Evolutionary conservation across 305 asterid genomes (phyloP).

Genomic region (Fraxinus floribunda): DNA sequence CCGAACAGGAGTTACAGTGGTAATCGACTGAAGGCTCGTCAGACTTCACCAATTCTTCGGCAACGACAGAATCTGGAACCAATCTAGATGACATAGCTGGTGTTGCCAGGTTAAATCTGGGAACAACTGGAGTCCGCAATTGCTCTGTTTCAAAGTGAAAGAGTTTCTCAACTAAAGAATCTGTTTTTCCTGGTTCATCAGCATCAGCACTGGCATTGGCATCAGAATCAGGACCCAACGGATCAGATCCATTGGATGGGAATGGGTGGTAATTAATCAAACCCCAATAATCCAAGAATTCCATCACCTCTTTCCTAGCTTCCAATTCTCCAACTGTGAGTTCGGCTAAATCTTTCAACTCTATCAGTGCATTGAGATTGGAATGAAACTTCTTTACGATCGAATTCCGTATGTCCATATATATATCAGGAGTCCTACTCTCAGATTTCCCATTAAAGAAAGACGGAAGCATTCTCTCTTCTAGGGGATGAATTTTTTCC

Average conservation of each 20-base stretch:
- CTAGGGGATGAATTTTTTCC: slow-evolving; percentile 77
- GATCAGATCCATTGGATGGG: slow-evolving; percentile 50
- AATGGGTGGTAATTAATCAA: slow-evolving; percentile 92
- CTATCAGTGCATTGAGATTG: slow-evolving; percentile 56
- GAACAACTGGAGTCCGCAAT: slow-evolving; percentile 52
- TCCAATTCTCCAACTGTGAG: slow-evolving; percentile 72
- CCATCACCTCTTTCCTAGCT: slow-evolving; percentile 89
- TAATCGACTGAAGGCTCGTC: slow-evolving; percentile 90
- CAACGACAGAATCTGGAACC: slow-evolving; percentile 66
- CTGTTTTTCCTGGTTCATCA: slow-evolving; percentile 42
- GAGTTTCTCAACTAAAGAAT: slow-evolving; percentile 57
- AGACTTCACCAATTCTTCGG: slow-evolving; percentile 79
- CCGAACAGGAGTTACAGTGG: slow-evolving; percentile 97
- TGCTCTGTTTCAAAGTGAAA: slow-evolving; percentile 71
- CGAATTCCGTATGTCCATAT: slow-evolving; percentile 85
- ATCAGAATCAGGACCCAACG: slow-evolving; percentile 36
- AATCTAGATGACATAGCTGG: slow-evolving; percentile 67
- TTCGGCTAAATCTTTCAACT: slow-evolving; percentile 70
- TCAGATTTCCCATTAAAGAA: slow-evolving; percentile 85
- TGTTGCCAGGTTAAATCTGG: slow-evolving; percentile 46
- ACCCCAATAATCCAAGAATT: slow-evolving; percentile 96
- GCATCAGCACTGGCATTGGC: slow-evolving; percentile 33
- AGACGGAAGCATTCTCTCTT: slow-evolving; percentile 72
- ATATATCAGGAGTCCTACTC: slow-evolving; percentile 68
- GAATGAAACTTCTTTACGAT: slow-evolving; percentile 75